Percentiles rank a stretch among this genome's conserved stretches.
These are phyloP conservation scores for Lycium barbarum DNA, from an alignment of 257 asterid species.

Conservation along the genomic window DNA sequence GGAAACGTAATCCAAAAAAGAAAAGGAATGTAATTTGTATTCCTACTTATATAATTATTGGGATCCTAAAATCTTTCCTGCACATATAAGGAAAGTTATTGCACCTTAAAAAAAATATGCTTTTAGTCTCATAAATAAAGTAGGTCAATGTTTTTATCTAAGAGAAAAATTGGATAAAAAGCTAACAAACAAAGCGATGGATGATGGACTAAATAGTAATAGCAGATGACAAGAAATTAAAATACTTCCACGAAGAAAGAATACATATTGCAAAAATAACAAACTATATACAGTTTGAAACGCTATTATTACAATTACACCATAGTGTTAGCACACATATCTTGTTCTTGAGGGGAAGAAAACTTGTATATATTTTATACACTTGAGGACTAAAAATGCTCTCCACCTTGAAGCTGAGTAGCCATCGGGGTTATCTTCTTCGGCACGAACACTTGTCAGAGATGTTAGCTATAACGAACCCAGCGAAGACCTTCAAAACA, in stretches of 20 bases:
- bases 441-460: conserved; percentile 55
- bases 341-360: background rate
- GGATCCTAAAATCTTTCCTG: too few relatives aligned
- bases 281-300: background rate
- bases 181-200: background rate
- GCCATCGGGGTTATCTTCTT: conserved; percentile 37
- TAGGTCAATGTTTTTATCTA: too few relatives aligned
- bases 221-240: too few relatives aligned
- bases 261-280: background rate
- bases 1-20: too few relatives aligned
- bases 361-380: background rate
- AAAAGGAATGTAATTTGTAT: too few relatives aligned
- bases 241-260: background rate
- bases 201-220: background rate
- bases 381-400: background rate
- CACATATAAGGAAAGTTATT: too few relatives aligned
- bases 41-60: too few relatives aligned
- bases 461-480: conserved; percentile 67
- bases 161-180: too few relatives aligned
- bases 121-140: too few relatives aligned
- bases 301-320: background rate
- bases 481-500: conserved; percentile 70
- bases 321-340: background rate
- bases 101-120: too few relatives aligned
- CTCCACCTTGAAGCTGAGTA: background rate